These are phyloP conservation scores for Phytopythium delawarense DNA, from an alignment of 352 stramenopile species.

Conservation along the genomic window DNA sequence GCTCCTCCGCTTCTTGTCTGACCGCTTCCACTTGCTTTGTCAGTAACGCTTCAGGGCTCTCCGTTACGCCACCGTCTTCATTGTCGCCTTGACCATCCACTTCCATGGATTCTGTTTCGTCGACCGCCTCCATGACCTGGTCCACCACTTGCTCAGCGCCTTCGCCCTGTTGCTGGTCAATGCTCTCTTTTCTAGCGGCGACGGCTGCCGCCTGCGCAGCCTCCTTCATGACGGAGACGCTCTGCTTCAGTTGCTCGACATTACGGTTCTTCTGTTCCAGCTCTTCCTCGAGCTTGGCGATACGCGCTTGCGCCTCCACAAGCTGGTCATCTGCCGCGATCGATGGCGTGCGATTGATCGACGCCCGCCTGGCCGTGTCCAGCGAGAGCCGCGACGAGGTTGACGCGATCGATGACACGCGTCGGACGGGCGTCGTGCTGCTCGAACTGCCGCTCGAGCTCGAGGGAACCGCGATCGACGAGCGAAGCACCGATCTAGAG, in stretches of 20 bases:
- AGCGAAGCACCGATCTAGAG: slow-evolving; percentile 8
- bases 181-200: slow-evolving; percentile 7
- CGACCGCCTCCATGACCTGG: slow-evolving; percentile 11
- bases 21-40: slow-evolving; percentile 51
- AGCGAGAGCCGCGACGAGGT: slow-evolving; percentile 23
- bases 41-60: slow-evolving; percentile 29
- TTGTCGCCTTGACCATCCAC: slow-evolving; percentile 17
- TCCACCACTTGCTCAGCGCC: slow-evolving; percentile 21
- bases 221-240: slow-evolving; percentile 46
- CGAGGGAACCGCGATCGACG: slow-evolving; percentile 9
- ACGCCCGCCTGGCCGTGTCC: slow-evolving; percentile 10
- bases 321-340: slow-evolving; percentile 38
- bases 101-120: slow-evolving; percentile 30
- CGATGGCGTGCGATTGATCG: slow-evolving; percentile 13
- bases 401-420: slow-evolving; percentile 6
- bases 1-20: slow-evolving; percentile 51
- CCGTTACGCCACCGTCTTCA: slow-evolving; percentile 10
- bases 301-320: slow-evolving; percentile 37
- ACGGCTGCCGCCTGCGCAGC: slow-evolving; percentile 10
- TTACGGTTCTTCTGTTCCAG: slow-evolving; percentile 66
- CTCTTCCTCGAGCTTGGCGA: slow-evolving; percentile 61
- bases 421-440: slow-evolving; percentile 14
- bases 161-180: slow-evolving; percentile 26
- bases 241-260: slow-evolving; percentile 69
- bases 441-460: slow-evolving; percentile 1